phyloP scores from a whole-genome alignment of 2,329 filamentous ascomycete species.

The Ceratocystis variospora region DNA sequence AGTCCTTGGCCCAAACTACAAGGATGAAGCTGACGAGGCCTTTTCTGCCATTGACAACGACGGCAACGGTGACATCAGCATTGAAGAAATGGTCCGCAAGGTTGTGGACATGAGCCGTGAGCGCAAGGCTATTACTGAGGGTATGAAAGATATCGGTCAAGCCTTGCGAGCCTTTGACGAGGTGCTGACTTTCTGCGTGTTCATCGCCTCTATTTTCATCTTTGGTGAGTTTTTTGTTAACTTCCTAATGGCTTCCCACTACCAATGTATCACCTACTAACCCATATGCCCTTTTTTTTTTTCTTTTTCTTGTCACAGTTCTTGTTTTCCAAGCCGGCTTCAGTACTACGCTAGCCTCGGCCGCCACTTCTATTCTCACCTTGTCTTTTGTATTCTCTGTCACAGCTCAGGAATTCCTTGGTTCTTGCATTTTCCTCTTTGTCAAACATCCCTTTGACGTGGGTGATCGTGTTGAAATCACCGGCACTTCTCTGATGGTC shows the following conservation, averaged over 20 bases:
- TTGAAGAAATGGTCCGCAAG: constrained; percentile 89
- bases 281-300: no score
- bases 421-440: constrained; percentile 95
- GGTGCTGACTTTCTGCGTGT: constrained; percentile 66
- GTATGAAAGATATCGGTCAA: constrained; percentile 95
- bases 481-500: constrained; percentile 51
- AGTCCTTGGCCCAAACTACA: constrained; percentile 64
- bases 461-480: constrained; percentile 81
- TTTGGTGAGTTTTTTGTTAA: constrained; percentile 44
- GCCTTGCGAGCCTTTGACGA: constrained; percentile 84
- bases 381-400: constrained; percentile 93
- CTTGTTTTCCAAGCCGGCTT: constrained; percentile 82
- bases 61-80: constrained; percentile 81
- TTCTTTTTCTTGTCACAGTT: constrained; percentile 32
- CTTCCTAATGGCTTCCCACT: background rate
- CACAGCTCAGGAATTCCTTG: constrained; percentile 88
- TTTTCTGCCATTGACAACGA: constrained; percentile 73
- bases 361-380: constrained; percentile 81
- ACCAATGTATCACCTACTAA: constrained; percentile 9
- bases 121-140: constrained; percentile 75
- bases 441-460: constrained; percentile 98
- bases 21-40: constrained; percentile 69
- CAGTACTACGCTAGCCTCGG: constrained; percentile 71
- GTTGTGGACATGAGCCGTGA: constrained; percentile 72
- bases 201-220: constrained; percentile 68